Percentiles rank a stretch among this genome's conserved stretches.
Conservation (phyloP, 805 yeast genomes). For the Vanderwaltozyma polyspora region DNA sequence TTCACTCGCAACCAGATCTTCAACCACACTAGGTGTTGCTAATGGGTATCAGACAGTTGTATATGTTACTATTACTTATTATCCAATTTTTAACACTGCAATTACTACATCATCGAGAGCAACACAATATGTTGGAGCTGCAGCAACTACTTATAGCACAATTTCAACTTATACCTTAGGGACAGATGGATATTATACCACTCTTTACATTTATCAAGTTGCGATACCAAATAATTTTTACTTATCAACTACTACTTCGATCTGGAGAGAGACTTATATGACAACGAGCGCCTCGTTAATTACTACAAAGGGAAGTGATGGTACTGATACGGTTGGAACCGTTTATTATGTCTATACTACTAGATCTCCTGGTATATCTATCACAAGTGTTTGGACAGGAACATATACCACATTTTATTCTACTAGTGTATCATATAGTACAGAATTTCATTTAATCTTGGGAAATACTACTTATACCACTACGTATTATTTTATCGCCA, state of each 20-base stretch:
- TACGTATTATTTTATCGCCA: background rate
- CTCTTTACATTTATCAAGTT: background rate
- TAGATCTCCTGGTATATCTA: too few relatives aligned
- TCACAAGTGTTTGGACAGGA: too few relatives aligned
- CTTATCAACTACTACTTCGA: background rate
- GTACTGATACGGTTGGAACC: slow-evolving; percentile 4
- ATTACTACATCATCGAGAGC: too few relatives aligned
- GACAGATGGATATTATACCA: background rate
- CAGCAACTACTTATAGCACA: background rate
- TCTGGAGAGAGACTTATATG: background rate
- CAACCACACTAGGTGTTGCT: too few relatives aligned
- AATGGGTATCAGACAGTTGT: too few relatives aligned
- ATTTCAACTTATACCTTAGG: background rate
- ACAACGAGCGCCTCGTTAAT: background rate
- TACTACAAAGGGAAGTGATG: background rate
- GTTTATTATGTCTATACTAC: slow-evolving; percentile 1
- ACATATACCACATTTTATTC: too few relatives aligned
- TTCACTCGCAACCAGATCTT: too few relatives aligned
- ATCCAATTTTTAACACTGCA: too few relatives aligned
- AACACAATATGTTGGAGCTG: too few relatives aligned
- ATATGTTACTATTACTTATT: too few relatives aligned
- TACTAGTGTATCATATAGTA: too few relatives aligned
- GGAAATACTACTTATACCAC: background rate
- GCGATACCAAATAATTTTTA: background rate
- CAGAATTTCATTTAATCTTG: background rate